These are phyloP conservation scores for Coemansia sp. DNA, from an alignment of 192 early-diverging fungal species.

Conservation along the genomic window DNA sequence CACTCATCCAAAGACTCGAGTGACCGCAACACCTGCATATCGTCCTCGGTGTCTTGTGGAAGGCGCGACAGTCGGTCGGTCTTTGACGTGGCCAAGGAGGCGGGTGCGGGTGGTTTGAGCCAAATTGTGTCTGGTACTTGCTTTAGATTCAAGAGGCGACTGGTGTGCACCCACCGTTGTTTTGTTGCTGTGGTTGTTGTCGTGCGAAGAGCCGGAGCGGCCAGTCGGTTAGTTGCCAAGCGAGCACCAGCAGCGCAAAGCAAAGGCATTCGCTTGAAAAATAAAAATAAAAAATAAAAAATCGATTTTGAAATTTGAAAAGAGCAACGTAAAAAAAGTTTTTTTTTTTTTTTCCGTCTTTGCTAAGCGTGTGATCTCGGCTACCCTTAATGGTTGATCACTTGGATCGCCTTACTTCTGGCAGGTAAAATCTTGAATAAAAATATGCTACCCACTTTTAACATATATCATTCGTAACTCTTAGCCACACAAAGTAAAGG, in stretches of 20 bases:
- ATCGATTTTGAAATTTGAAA: not conserved
- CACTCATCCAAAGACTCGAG: slow-evolving; percentile 23
- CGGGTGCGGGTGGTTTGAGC: slow-evolving; percentile 13
- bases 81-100: not conserved
- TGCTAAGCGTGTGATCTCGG: not conserved
- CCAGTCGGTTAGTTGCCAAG: not conserved
- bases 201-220: not conserved
- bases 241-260: slow-evolving; percentile 1
- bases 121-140: slow-evolving; percentile 31
- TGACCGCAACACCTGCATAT: slow-evolving; percentile 10
- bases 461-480: too few relatives aligned
- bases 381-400: not conserved
- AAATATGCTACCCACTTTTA: too few relatives aligned
- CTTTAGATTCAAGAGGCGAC: slow-evolving; percentile 8
- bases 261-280: not conserved
- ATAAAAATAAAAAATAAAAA: not conserved
- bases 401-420: too few relatives aligned
- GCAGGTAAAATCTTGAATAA: too few relatives aligned
- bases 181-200: not conserved
- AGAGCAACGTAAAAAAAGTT: not conserved
- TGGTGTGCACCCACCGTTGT: not conserved
- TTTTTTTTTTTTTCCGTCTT: too few relatives aligned
- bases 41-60: slow-evolving; percentile 6
- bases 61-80: slow-evolving; percentile 5
- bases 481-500: too few relatives aligned